These are phyloP conservation scores for Oxyria digyna DNA, from an alignment of 148 eudicot genomes.

Conservation along the genomic window DNA sequence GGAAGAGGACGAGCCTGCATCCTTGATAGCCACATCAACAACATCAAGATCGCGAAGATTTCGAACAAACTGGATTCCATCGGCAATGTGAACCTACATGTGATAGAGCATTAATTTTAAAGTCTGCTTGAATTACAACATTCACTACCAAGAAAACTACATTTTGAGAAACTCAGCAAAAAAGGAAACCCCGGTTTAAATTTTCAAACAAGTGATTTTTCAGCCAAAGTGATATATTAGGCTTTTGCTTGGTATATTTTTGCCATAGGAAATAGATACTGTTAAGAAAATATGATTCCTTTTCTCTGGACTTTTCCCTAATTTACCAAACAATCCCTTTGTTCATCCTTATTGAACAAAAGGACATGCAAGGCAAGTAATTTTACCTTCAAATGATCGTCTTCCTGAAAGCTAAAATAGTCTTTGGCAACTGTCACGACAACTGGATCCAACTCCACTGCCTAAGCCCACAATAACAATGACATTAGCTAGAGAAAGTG, in stretches of 20 bases:
- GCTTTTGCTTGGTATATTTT: neutral
- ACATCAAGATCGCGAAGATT: constrained; percentile 19
- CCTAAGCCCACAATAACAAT: constrained; percentile 28
- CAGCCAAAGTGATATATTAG: neutral
- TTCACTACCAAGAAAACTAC: neutral
- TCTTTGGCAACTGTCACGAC: constrained; percentile 58
- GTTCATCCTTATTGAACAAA: neutral
- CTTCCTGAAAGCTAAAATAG: constrained; percentile 65
- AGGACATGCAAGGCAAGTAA: neutral
- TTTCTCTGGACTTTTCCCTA: neutral
- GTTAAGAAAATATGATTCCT: neutral
- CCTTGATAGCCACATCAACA: constrained; percentile 2
- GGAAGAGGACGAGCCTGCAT: constrained; percentile 12
- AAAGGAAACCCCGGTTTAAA: neutral
- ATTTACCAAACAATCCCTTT: neutral
- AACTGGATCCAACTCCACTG: constrained; percentile 80
- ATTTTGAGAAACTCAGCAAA: neutral
- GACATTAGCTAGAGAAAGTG: constrained; percentile 10
- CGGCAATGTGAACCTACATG: constrained; percentile 63
- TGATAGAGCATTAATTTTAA: constrained; percentile 7
- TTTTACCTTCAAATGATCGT: constrained; percentile 59
- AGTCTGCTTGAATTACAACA: neutral
- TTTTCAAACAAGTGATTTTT: neutral
- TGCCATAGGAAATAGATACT: neutral
- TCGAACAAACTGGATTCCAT: constrained; percentile 66